phyloP scores from a whole-genome alignment of 2,329 filamentous ascomycete genomes.

The Lachnellula occidentalis region DNA sequence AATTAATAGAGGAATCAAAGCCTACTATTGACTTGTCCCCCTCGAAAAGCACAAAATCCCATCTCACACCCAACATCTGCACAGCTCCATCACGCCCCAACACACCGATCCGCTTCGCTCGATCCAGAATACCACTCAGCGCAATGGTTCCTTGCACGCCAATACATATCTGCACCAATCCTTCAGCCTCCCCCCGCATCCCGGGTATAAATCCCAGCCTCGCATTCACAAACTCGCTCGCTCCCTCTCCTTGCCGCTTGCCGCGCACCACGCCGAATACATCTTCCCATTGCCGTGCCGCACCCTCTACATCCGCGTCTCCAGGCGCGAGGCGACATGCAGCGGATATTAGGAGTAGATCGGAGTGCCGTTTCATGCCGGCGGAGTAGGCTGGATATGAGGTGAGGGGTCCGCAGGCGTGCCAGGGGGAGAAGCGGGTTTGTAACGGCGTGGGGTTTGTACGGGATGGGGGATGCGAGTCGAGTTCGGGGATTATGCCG shows the following conservation, averaged over 20 bases:
- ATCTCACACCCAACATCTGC: constrained; percentile 8
- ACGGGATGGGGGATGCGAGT: constrained; percentile 7
- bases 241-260: constrained; percentile 13
- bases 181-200: constrained; percentile 30
- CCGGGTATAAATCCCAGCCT: constrained; percentile 33
- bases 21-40: not conserved
- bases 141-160: constrained; percentile 29
- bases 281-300: constrained; percentile 36
- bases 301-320: constrained; percentile 33
- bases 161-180: constrained; percentile 35
- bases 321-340: constrained; percentile 34
- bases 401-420: constrained; percentile 34
- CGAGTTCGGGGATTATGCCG: constrained; percentile 18
- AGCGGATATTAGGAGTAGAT: constrained; percentile 34
- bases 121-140: constrained; percentile 4
- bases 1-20: not conserved
- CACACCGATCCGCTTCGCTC: constrained; percentile 7
- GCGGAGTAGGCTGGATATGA: constrained; percentile 32
- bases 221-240: constrained; percentile 31
- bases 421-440: constrained; percentile 39
- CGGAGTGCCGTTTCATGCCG: constrained; percentile 33
- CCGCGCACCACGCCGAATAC: constrained; percentile 31
- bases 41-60: not conserved
- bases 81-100: not conserved
- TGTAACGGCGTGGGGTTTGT: constrained; percentile 32